Base-by-base conservation (phyloP, 208 protist species). In the Acanthamoeba culbertsoni region DNA sequence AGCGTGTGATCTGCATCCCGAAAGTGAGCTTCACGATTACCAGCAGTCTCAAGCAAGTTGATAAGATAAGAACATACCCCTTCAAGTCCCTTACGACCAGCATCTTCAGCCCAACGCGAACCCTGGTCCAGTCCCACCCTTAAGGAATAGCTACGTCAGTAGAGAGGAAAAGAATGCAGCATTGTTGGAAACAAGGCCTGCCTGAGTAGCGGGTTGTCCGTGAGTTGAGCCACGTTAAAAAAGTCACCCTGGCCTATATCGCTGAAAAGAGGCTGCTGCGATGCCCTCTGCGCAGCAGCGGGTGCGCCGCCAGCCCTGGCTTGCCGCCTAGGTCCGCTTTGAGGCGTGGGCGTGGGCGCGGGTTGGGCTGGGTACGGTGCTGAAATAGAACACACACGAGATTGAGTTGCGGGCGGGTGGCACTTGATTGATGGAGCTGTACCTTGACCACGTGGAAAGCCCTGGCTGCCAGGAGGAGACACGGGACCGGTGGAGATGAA, bases 11-110 rank as follows among this genome's bases (percentile, higher is more conserved):
- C 82, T 90, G 42, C 7, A 79, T 1, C 35, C 23, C 37, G 43
- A 26, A 82, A 43, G 14, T 82, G 16, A 37, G 42, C 45, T 12
- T 28, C 46, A 86, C 28, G 7, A 53, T 51, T 0, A 26, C 7
- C 8, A 20, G n/a, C n/a, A n/a, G n/a, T n/a, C n/a, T n/a, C 33
- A 31, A 6, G 10, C 35, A 12, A 57, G 26, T n/a, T 20, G n/a
- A 53, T 0, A 86, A 26, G 43, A 53, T 6, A 5, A 59, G 20
- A 26, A 16, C 6, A 8, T 90, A 90, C 82, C 57, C 82, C 82
- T 90, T 90, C 82, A 46, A 90, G 57, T 33, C 82, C 82, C 57
- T 90, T 90, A 18, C 57, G 31, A 51, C 82, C 57, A 23, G 82
- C 82, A 23, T 90, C 82, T 28, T 68, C 82, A 6, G 53, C 82